Evolutionary conservation across 2,329 filamentous ascomycete species (phyloP), one percentile per base, ranked within the genome.

Genomic region (Ophiocordyceps sinensis): DNA sequence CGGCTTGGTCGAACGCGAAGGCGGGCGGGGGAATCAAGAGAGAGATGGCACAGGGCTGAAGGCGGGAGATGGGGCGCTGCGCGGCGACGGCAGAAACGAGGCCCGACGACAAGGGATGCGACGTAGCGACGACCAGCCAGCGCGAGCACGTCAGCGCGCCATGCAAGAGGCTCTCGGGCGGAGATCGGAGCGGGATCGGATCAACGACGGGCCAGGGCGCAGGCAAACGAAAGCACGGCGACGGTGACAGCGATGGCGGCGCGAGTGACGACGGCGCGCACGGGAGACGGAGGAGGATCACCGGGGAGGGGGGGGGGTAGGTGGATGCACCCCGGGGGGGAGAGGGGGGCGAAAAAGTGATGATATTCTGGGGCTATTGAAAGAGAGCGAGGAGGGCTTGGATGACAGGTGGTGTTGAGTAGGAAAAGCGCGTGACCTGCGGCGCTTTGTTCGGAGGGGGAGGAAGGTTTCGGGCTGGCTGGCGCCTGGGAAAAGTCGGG

Each of bases 371-470:
- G 30, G 30, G 30, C 30, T 32, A 32, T 32, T 31, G 15, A n/a
- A n/a, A 32, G 28, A 26, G 37, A 32, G 38, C 26, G 26, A 30
- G 19, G 30, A 7, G 26, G 26, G 34, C 15, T 30, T 8, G 31
- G 37, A 38, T 39, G 43, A 41, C 41, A 53, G 48, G 47, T 45
- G 43, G 23, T 26, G 23, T 26, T 45, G 46, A 53, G 56, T 35
- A 57, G 53, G 54, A 34, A 58, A 59, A 59, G 56, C 57, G 56
- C 56, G 57, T 60, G 57, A 60, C 56, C 51, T 34, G 38, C 26
- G 37, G 28, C 19, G n/a, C 32, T 15, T 15, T 5, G 4, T 31
- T 39, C 14, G n/a, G 14, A n/a, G 32, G 32, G 14, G 15, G 14
- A 3, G 14, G 17, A 35, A 35, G 15, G 23, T 26, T 26, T 26